Evolutionary conservation across 1,284 basidiomycete genomes (phyloP), one percentile per base, ranked within the genome.

Genomic region (Leccinum brunneo-olivaceum): DNA sequence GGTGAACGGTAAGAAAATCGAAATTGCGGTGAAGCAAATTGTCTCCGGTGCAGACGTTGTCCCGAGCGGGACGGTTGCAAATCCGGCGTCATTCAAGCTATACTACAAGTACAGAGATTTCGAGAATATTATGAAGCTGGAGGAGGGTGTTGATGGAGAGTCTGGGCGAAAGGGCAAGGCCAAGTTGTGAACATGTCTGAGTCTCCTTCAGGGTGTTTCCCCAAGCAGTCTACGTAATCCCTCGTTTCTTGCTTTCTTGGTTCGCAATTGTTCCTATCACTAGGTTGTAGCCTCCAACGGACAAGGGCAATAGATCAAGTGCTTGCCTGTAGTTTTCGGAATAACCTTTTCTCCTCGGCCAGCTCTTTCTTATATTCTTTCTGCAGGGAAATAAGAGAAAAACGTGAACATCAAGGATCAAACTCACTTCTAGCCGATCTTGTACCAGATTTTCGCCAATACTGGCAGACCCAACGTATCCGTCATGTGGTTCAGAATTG

Each of bases 11-110:
- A 84, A 84, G 68, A 84, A 83, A 60, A 81, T 85, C 33, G 82
- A 85, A 61, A 81, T 84, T 29, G 80, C 80, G 2, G 77, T 84
- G 34, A 84, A 84, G 58, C 79, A 83, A 54, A 81, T 84, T 44
- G 71, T 85, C 25, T 84, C 80, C 11, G 82, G 81, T 1, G 65
- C 66, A 11, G 68, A 72, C 41, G 47, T 83, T 38, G 69, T 74
- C 51, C 79, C 81, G 3, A 84, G 80, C 45, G 81, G 80, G 12
- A 82, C 81, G 1, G 79, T 85, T 14, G 77, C 77, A 3, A 85
- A 85, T 53, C 81, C 82, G 1, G 77, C 79, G 34, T 74, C 76
- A 0, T 65, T 84, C 37, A 57, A 77, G 44, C 54, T 76, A 19
- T 84, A 81, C 52, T 78, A 81, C 58, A 77, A 76, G 57, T 84